Base-by-base conservation (phyloP, 2,329 filamentous ascomycete species). In the Tolypocladium paradoxum region DNA sequence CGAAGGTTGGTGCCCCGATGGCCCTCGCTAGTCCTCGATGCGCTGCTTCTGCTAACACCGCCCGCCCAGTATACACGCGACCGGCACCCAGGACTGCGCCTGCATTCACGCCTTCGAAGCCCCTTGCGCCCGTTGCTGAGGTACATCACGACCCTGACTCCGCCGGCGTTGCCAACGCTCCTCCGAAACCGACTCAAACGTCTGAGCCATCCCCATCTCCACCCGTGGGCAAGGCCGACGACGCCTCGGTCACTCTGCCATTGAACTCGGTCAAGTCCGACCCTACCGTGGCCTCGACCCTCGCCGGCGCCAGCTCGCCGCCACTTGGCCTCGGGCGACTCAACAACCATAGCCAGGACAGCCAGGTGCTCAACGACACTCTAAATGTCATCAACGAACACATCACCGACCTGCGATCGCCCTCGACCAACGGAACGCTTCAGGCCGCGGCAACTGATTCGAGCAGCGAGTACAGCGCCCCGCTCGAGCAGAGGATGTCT, bases 351-450 rank as follows among this genome's bases (percentile, higher is more conserved):
- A 73, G 73, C 55, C 74, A 83, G 60, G 73, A 81, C 50, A 79
- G 72, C 64, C 87, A 88, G 12, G 91, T 96, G 49, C 87, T 97
- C 75, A 90, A 91, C 66, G 91, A 97, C 68, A 96, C 92, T 0
- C 73, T 97, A 50, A 96, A 90, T 64, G 92, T 97, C 54, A 97
- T 97, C 62, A 87, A 97, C 67, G 92, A 97, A 70, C 92, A 96
- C 66, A 96, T 97, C 61, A 96, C 90, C 43, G 88, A 96, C 66
- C 81, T 97, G 58, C 75, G 79, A 56, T 79, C 78, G 20, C 72
- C 78, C 7, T 72, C 75, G 6, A 75, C 70, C 56, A 78, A 73
- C 56, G 78, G 81, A 29, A 69, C 66, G 35, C 62, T 84, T 57
- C 73, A 80, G 58, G 63, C 76, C 53, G 70, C 72, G 50, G 70